phyloP scores from a whole-genome alignment of 495 filamentous ascomycete genomes.

The Cercophora scortea region DNA sequence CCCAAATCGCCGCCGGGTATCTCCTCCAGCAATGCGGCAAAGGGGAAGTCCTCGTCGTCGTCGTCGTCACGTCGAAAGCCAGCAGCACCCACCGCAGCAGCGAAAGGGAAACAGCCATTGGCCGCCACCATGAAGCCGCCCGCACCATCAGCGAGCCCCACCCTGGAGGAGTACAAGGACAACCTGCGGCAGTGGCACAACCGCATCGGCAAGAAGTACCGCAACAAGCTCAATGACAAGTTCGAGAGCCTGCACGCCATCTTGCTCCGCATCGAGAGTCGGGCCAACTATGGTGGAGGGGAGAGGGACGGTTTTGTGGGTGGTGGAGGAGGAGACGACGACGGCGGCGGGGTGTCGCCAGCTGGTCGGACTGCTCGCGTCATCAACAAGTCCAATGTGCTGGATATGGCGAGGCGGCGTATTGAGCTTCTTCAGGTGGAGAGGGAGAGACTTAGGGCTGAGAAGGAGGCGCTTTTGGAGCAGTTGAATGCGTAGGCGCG shows the following conservation, averaged over 20 bases:
- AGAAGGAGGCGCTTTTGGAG: background rate
- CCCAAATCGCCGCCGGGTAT: too few species aligned
- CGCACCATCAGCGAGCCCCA: background rate
- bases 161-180: background rate
- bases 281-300: background rate
- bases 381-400: slow-evolving; percentile 16
- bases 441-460: background rate
- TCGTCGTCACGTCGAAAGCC: too few species aligned
- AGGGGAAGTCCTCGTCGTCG: too few species aligned
- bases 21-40: too few species aligned
- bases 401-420: slow-evolving; percentile 14
- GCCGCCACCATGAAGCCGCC: background rate
- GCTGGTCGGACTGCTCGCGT: background rate
- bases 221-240: slow-evolving; percentile 20
- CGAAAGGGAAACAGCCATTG: too few species aligned
- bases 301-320: background rate
- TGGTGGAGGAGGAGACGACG: background rate
- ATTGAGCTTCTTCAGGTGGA: slow-evolving; percentile 8
- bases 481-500: too few species aligned
- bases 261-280: background rate
- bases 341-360: too few species aligned
- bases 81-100: too few species aligned
- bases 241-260: slow-evolving; percentile 19
- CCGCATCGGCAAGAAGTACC: slow-evolving; percentile 24
- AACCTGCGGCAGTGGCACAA: slow-evolving; percentile 14